Conservation (phyloP, 768 basidiomycete species). For the Panaeolus papilionaceus region DNA sequence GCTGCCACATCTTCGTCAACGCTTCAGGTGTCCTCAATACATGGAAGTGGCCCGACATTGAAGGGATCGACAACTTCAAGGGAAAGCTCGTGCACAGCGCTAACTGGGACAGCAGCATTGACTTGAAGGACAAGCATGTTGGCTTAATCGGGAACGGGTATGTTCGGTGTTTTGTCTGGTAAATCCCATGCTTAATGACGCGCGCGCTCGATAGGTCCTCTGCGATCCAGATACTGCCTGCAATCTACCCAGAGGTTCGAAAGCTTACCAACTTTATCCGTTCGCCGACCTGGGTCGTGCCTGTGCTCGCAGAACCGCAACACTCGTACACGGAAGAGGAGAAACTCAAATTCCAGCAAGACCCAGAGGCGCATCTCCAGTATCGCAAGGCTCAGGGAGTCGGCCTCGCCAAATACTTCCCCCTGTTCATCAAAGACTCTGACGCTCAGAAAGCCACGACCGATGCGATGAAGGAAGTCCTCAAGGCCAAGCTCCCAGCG, state of each 20-base stretch:
- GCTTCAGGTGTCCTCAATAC: conserved; percentile 54
- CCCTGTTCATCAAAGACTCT: not conserved
- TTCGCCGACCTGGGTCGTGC: not conserved
- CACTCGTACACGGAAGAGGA: not conserved
- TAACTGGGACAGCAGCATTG: conserved; percentile 47
- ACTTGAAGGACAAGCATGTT: conserved; percentile 52
- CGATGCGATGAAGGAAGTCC: not conserved
- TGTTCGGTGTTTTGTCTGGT: conserved; percentile 45
- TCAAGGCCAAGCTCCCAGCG: not conserved
- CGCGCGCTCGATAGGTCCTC: not conserved
- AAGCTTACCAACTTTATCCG: not conserved
- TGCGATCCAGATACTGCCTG: not conserved
- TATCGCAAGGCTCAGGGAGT: not conserved
- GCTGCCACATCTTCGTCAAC: conserved; percentile 56
- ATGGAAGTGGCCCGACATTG: conserved; percentile 44
- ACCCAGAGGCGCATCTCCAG: not conserved
- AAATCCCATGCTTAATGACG: conserved; percentile 23
- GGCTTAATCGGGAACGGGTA: conserved; percentile 64
- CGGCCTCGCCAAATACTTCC: not conserved
- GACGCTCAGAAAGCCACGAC: not conserved
- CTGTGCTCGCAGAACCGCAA: not conserved
- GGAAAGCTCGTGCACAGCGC: conserved; percentile 61
- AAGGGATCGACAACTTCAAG: conserved; percentile 46
- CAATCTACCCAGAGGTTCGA: not conserved
- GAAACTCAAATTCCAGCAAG: not conserved